phyloP scores from a whole-genome alignment of 768 basidiomycete species.

The Lepiota venenata region DNA sequence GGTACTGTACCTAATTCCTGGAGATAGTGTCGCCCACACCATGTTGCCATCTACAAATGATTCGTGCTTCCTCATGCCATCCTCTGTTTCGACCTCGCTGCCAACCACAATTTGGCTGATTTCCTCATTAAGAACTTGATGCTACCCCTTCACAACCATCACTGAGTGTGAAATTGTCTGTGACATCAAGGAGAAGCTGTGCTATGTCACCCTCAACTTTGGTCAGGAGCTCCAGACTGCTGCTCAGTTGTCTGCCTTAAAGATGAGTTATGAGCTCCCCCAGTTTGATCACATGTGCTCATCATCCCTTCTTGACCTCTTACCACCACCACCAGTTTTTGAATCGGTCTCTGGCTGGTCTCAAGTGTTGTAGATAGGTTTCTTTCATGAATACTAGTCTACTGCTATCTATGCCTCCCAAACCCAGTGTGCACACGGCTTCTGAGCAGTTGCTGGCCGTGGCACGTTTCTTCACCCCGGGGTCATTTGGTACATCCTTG shows the following conservation, averaged over 20 bases:
- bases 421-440: too few species aligned
- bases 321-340: too few species aligned
- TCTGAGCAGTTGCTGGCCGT: too few species aligned
- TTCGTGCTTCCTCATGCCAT: constrained; percentile 93
- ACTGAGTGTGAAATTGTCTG: constrained; percentile 93
- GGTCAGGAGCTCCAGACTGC: constrained; percentile 92
- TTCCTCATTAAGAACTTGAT: constrained; percentile 80
- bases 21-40: constrained; percentile 96
- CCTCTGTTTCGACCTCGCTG: constrained; percentile 87
- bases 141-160: constrained; percentile 91
- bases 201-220: constrained; percentile 93
- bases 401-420: too few species aligned
- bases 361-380: too few species aligned
- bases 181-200: constrained; percentile 97
- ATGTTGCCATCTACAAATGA: constrained; percentile 94
- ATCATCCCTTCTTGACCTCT: too few species aligned
- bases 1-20: constrained; percentile 94
- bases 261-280: constrained; percentile 90
- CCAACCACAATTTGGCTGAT: constrained; percentile 88
- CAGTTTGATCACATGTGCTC: too few species aligned
- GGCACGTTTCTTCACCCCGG: too few species aligned
- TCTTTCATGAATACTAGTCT: too few species aligned
- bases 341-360: too few species aligned
- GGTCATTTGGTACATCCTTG: too few species aligned
- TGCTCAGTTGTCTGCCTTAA: constrained; percentile 82